These are phyloP conservation scores for Pestalotiopsis fici DNA, from an alignment of 2,329 filamentous ascomycete genomes.

Conservation along the genomic window DNA sequence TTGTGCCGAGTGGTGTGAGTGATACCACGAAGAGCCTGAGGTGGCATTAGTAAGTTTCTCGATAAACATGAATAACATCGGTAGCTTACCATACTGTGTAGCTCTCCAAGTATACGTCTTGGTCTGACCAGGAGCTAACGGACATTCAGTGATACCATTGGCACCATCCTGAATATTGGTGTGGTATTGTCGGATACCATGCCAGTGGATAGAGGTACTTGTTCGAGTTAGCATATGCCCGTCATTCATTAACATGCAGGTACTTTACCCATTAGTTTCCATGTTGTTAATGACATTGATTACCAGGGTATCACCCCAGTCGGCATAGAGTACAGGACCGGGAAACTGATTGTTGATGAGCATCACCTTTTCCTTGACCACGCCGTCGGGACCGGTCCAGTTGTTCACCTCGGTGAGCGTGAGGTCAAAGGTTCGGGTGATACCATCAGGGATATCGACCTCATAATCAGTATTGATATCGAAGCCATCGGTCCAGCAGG, in stretches of 20 bases:
- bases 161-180: constrained; percentile 44
- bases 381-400: constrained; percentile 22
- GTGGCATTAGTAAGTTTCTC: not conserved
- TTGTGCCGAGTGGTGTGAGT: constrained; percentile 51
- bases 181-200: constrained; percentile 47
- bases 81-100: constrained; percentile 32
- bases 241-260: not conserved
- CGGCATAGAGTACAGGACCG: constrained; percentile 24
- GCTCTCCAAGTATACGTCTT: constrained; percentile 35
- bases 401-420: constrained; percentile 25
- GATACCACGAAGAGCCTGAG: constrained; percentile 34
- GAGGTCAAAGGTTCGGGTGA: constrained; percentile 22
- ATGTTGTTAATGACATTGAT: constrained; percentile 60
- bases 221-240: not conserved
- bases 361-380: constrained; percentile 33
- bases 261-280: constrained; percentile 30
- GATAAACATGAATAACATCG: not conserved
- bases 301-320: constrained; percentile 47
- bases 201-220: constrained; percentile 45
- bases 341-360: constrained; percentile 22
- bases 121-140: constrained; percentile 31
- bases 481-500: constrained; percentile 32
- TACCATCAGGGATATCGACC: constrained; percentile 22
- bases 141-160: constrained; percentile 44
- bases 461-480: constrained; percentile 32